Percentiles rank a stretch among this genome's conserved stretches.
phyloP scores from a whole-genome alignment of 2,329 filamentous ascomycete species.

The Fusarium sp. region DNA sequence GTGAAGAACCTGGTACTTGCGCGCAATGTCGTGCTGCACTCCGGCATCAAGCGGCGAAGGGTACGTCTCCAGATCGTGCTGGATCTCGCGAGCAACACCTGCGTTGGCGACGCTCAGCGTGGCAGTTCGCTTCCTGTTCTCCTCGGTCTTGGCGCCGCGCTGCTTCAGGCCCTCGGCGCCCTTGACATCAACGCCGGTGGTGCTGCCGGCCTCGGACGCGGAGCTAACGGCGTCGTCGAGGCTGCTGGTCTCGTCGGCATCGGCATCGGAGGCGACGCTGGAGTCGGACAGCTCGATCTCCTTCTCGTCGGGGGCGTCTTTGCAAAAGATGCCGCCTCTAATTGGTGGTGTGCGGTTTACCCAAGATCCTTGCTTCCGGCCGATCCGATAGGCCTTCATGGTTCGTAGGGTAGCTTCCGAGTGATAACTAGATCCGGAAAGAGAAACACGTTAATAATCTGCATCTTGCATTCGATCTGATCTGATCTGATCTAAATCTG shows the following conservation, averaged over 20 bases:
- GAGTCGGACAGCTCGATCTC: constrained; percentile 31
- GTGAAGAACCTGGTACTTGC: constrained; percentile 69
- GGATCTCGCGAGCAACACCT: constrained; percentile 45
- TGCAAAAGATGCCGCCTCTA: constrained; percentile 59
- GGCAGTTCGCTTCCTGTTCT: constrained; percentile 20
- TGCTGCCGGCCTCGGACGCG: constrained; percentile 38
- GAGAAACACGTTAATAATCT: constrained; percentile 30
- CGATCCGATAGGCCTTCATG: constrained; percentile 72
- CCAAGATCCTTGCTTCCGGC: constrained; percentile 68
- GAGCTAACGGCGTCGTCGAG: constrained; percentile 35
- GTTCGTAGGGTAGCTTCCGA: constrained; percentile 63
- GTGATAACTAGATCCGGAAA: constrained; percentile 64
- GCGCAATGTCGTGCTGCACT: constrained; percentile 67
- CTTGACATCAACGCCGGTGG: constrained; percentile 11
- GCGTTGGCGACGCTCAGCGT: constrained; percentile 39
- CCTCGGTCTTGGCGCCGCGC: constrained; percentile 5
- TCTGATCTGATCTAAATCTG: background rate
- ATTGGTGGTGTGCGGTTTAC: constrained; percentile 71
- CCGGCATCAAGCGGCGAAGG: constrained; percentile 66
- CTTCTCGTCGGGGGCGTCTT: constrained; percentile 21
- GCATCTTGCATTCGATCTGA: background rate
- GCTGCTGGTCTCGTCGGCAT: constrained; percentile 35
- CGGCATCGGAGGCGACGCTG: constrained; percentile 20
- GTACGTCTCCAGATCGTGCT: constrained; percentile 55
- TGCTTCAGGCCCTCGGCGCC: constrained; percentile 18